Evolutionary conservation across 495 filamentous ascomycete genomes (phyloP).

Genomic region (Hypoxylon crocopeplum): DNA sequence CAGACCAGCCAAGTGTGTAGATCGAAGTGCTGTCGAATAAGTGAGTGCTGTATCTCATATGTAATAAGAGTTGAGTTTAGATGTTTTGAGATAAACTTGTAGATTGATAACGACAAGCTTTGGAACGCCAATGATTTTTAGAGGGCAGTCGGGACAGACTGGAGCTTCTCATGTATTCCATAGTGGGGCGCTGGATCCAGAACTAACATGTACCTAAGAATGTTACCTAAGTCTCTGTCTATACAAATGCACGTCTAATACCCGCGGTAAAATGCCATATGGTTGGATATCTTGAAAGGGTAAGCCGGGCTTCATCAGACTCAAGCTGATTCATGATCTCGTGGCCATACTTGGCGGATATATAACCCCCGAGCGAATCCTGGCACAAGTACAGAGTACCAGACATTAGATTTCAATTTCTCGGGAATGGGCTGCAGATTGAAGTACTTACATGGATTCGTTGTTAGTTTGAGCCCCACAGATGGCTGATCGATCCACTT

Average conservation of each 20-base stretch:
- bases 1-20: conserved; percentile 1
- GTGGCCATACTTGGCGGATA: conserved; percentile 18
- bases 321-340: conserved; percentile 7
- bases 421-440: conserved; percentile 25
- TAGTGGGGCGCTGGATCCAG: conserved; percentile 17
- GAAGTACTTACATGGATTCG: conserved; percentile 6
- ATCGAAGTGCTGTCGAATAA: conserved; percentile 1
- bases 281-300: conserved; percentile 16
- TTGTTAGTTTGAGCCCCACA: conserved; percentile 34
- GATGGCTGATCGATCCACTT: conserved; percentile 30
- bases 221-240: neutral
- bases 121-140: conserved; percentile 15
- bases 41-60: conserved; percentile 7
- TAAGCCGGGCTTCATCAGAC: conserved; percentile 6
- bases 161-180: neutral
- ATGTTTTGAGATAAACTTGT: too few species aligned
- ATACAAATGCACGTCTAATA: neutral
- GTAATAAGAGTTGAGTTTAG: too few species aligned
- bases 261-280: neutral
- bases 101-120: conserved; percentile 23
- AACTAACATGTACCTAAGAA: conserved; percentile 2
- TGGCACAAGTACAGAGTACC: conserved; percentile 8
- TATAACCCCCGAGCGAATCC: conserved; percentile 19
- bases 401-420: conserved; percentile 7
- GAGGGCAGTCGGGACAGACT: neutral